Evolutionary conservation across 768 basidiomycete genomes (phyloP).

Genomic region (Epithele typhae): DNA sequence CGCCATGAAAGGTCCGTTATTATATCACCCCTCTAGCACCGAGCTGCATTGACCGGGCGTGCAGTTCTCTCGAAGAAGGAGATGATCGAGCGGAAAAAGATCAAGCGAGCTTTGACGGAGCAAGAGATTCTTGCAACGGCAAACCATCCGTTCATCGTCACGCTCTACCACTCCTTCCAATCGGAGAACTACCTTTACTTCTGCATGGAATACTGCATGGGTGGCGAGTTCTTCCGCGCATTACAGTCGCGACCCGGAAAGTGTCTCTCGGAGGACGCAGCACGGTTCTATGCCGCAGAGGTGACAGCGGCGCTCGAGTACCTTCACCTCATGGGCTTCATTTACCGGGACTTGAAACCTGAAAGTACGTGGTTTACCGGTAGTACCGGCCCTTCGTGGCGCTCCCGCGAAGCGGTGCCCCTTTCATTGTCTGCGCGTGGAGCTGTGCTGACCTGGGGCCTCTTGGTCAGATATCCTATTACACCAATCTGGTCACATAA

Average conservation of each 20-base stretch:
- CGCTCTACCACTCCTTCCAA: constrained; percentile 98
- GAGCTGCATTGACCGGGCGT: constrained; percentile 20
- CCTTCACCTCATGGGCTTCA: constrained; percentile 98
- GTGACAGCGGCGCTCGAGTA: constrained; percentile 98
- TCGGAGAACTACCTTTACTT: constrained; percentile 97
- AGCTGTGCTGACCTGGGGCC: constrained; percentile 12
- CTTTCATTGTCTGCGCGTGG: neutral
- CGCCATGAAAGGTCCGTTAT: constrained; percentile 93
- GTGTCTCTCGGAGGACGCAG: constrained; percentile 91
- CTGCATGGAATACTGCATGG: constrained; percentile 99
- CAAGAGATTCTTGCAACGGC: constrained; percentile 98
- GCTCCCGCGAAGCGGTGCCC: constrained; percentile 9
- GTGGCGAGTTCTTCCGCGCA: constrained; percentile 98
- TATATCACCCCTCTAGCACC: constrained; percentile 26
- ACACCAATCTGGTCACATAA: constrained; percentile 97
- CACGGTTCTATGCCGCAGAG: constrained; percentile 97
- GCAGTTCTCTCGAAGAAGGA: constrained; percentile 97
- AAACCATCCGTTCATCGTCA: constrained; percentile 99
- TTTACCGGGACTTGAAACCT: constrained; percentile 98
- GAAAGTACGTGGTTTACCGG: constrained; percentile 72
- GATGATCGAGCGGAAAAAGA: constrained; percentile 99
- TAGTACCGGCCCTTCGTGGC: neutral
- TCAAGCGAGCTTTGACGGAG: constrained; percentile 96
- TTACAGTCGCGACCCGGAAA: constrained; percentile 95
- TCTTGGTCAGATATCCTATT: constrained; percentile 78